Evolutionary conservation across 257 asterid species (phyloP), one percentile per base, ranked within the genome.

Genomic region (Solanum virginianum): DNA sequence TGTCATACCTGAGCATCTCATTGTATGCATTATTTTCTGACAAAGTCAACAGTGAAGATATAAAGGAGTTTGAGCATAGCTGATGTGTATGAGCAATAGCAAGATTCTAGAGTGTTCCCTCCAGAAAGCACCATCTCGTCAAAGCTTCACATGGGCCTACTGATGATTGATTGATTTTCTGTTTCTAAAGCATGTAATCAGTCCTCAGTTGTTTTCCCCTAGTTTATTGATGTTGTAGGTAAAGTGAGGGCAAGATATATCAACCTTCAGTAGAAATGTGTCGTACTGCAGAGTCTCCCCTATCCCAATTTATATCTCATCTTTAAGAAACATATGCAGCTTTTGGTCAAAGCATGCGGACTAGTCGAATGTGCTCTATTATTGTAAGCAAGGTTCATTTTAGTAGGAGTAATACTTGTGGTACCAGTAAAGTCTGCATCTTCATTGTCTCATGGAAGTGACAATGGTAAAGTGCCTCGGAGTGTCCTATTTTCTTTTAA

Each of bases 31-130:
- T 39, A 83, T 77, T 53, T 70, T 80, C 41, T 1, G 41, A 81
- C 15, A 79, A 84, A n/a, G 85, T 55, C 84, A 29, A 83, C 79
- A 79, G 80, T 55, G 85, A 26, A 70, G 86, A 71, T 49, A 71
- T 49, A 39, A 80, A 49, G 57, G 41, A 63, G 70, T 59, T 59
- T 59, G 83, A 59, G 49, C 39, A 26, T 45, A 56, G 10, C 16
- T 86, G 22, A 32, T 55, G 84, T 62, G 63, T 54, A 63, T n/a
- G 43, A 29, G 45, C 55, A 49, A 56, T 80, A 71, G 24, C 56
- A 51, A 72, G 63, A 77, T 51, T 45, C 45, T 77, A 4, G 10
- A 26, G 13, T 75, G 62, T 75, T 75, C 62, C 82, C 62, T 75
- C 62, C 82, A 75, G 26, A 57, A 20, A 57, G 62, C 82, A 75